These are phyloP conservation scores for Bonia amplexicaulis DNA, from an alignment of 176 grass and related monocot species.

Conservation along the genomic window DNA sequence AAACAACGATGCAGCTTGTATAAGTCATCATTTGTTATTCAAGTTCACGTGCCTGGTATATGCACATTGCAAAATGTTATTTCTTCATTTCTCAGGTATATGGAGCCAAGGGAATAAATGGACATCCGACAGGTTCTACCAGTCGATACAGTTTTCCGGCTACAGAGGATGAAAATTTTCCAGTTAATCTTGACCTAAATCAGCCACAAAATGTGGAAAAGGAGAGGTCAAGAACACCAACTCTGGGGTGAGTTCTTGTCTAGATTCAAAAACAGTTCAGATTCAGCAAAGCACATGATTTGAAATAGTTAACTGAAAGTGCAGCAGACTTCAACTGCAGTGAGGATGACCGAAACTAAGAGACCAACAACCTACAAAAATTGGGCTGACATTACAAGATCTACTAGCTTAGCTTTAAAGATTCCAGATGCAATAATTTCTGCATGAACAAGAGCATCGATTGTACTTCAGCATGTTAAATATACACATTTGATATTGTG, in stretches of 20 bases:
- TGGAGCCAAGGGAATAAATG: conserved; percentile 24
- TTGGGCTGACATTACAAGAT: neutral
- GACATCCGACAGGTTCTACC: neutral
- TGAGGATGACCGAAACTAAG: neutral
- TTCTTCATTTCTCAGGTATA: conserved; percentile 34
- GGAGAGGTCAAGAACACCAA: conserved; percentile 25
- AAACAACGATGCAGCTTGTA: neutral
- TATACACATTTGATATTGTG: neutral
- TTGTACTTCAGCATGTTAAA: neutral
- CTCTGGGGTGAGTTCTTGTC: conserved; percentile 24
- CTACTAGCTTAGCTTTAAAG: neutral
- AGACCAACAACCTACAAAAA: neutral
- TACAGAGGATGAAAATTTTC: conserved; percentile 16
- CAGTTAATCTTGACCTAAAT: conserved; percentile 40
- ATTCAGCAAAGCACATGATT: neutral
- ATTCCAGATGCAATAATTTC: neutral
- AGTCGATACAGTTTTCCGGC: conserved; percentile 18
- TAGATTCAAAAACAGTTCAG: neutral
- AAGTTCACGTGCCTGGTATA: neutral
- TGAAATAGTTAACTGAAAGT: neutral
- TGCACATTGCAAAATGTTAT: neutral
- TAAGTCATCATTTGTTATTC: neutral
- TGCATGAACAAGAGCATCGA: neutral
- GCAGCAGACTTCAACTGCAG: conserved; percentile 17
- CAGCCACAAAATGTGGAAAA: conserved; percentile 11